These are phyloP conservation scores for Malus hybrid DNA, from an alignment of 331 rosid species.

Conservation along the genomic window DNA sequence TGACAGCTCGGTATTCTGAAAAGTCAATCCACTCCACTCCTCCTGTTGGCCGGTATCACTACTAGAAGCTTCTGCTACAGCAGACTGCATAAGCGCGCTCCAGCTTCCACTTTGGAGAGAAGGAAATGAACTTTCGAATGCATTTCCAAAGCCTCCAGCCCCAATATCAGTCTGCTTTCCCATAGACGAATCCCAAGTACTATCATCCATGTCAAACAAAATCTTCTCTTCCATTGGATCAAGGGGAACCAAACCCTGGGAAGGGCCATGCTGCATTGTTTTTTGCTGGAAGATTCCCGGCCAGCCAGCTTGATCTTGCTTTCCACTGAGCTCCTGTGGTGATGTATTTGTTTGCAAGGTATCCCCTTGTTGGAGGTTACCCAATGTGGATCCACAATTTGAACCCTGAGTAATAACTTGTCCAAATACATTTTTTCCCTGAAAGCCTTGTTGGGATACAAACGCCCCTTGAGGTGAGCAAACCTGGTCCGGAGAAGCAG, in stretches of 20 bases:
- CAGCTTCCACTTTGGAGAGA: conserved; percentile 51
- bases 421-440: conserved; percentile 30
- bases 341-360: conserved; percentile 24
- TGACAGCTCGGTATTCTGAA: conserved; percentile 48
- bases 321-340: conserved; percentile 21
- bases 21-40: conserved; percentile 61
- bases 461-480: conserved; percentile 21
- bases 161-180: conserved; percentile 26
- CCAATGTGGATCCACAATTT: conserved; percentile 21
- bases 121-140: conserved; percentile 24
- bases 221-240: conserved; percentile 57
- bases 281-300: conserved; percentile 29
- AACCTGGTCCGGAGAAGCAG: conserved; percentile 32
- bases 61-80: conserved; percentile 64
- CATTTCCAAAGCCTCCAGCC: conserved; percentile 29
- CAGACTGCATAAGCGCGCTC: conserved; percentile 67
- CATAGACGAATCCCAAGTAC: conserved; percentile 34
- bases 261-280: conserved; percentile 23
- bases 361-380: conserved; percentile 28
- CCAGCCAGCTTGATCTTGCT: conserved; percentile 38
- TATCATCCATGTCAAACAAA: conserved; percentile 38
- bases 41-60: conserved; percentile 53
- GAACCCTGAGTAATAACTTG: conserved; percentile 31
- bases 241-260: conserved; percentile 40
- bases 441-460: conserved; percentile 32